phyloP scores from a whole-genome alignment of 257 asterid genomes.

The Petunia secreta region DNA sequence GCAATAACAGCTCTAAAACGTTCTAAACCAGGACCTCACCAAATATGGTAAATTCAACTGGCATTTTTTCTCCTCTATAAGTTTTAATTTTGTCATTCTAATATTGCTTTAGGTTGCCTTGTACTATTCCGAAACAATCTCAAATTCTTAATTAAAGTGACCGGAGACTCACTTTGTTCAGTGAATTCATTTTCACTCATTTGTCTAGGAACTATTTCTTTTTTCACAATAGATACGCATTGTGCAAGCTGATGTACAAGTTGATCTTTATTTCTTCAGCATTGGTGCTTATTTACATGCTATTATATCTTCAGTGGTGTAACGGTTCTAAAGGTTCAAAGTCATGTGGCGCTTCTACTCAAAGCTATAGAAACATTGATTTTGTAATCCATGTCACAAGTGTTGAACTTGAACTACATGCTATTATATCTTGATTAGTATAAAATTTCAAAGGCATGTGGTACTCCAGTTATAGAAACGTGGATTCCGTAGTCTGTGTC shows the following conservation, averaged over 20 bases:
- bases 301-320: neutral
- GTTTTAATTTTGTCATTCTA: slow-evolving; percentile 9
- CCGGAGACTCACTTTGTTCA: slow-evolving; percentile 1
- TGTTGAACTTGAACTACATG: neutral
- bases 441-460: too few species aligned
- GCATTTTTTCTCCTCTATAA: neutral
- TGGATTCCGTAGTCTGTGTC: neutral
- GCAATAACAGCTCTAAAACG: slow-evolving; percentile 97
- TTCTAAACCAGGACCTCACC: slow-evolving; percentile 73
- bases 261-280: neutral
- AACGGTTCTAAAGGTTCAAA: neutral
- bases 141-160: slow-evolving; percentile 16
- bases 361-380: slow-evolving; percentile 10
- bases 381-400: neutral
- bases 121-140: slow-evolving; percentile 1
- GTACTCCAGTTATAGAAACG: too few species aligned
- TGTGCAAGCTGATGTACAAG: slow-evolving; percentile 1
- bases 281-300: neutral
- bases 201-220: neutral
- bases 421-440: too few species aligned
- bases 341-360: neutral
- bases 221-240: neutral
- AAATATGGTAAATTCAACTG: slow-evolving; percentile 64
- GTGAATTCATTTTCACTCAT: slow-evolving; percentile 4
- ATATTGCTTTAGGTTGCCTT: slow-evolving; percentile 5